phyloP scores from a whole-genome alignment of 140 eudicot genomes.

The Ambrosia hybrid region DNA sequence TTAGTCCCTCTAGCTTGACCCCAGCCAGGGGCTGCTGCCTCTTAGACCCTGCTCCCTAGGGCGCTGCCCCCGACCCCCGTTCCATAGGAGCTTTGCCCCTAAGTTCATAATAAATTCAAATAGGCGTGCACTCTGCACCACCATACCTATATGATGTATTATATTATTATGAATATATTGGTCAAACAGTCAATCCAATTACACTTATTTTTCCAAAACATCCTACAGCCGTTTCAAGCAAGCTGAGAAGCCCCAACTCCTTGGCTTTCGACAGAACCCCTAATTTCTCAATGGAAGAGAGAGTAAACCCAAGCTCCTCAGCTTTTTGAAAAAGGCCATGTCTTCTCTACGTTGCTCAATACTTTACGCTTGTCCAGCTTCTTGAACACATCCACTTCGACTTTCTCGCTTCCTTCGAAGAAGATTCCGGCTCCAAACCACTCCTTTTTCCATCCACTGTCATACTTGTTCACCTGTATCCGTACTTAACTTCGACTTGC shows the following conservation, averaged over 20 bases:
- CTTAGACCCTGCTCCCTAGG: too few species aligned
- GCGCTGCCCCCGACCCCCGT: too few species aligned
- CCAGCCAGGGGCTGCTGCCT: too few species aligned
- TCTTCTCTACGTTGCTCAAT: conserved; percentile 81
- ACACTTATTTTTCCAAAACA: neutral
- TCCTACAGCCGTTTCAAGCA: conserved; percentile 65
- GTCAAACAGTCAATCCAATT: too few species aligned
- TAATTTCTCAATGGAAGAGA: conserved; percentile 94
- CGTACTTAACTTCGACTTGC: neutral
- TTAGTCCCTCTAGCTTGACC: too few species aligned
- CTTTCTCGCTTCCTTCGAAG: conserved; percentile 77
- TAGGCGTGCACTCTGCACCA: too few species aligned
- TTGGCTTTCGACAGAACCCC: conserved; percentile 88
- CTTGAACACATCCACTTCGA: conserved; percentile 85
- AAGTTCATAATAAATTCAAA: too few species aligned
- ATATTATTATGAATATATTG: too few species aligned
- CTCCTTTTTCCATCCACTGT: conserved; percentile 66
- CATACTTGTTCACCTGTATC: conserved; percentile 76
- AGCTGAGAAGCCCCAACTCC: conserved; percentile 82
- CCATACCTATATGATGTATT: too few species aligned
- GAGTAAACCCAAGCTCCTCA: conserved; percentile 77
- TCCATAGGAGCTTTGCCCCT: too few species aligned
- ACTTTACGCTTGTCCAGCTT: conserved; percentile 84
- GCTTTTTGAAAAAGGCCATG: conserved; percentile 87
- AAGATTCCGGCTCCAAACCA: conserved; percentile 96